These are phyloP conservation scores for Aspergillus texensis DNA, from an alignment of 2,329 filamentous ascomycete species.

Conservation along the genomic window DNA sequence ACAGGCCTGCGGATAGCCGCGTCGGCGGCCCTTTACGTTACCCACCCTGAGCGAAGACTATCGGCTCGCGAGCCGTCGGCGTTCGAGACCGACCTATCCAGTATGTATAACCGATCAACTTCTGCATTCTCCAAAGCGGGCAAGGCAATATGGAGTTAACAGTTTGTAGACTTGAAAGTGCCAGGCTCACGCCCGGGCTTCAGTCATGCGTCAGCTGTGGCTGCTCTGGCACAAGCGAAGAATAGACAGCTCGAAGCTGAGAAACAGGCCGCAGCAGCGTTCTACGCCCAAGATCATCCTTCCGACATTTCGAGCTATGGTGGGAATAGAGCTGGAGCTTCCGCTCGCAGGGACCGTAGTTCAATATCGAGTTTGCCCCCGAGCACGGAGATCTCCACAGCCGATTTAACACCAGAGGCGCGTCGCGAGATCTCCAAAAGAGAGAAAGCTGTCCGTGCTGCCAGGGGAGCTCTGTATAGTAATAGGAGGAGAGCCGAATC, in stretches of 20 bases:
- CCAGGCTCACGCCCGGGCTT: constrained; percentile 62
- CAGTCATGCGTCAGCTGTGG: constrained; percentile 65
- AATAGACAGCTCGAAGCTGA: constrained; percentile 62
- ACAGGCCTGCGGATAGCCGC: constrained; percentile 49
- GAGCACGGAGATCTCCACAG: constrained; percentile 57
- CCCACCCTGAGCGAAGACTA: constrained; percentile 42
- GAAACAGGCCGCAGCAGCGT: constrained; percentile 61
- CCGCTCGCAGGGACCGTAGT: constrained; percentile 53
- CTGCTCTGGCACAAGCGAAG: constrained; percentile 73
- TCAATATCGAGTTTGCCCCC: constrained; percentile 18
- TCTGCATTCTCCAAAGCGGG: background rate
- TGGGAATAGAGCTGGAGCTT: constrained; percentile 73
- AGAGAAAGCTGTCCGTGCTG: constrained; percentile 71
- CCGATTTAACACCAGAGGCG: constrained; percentile 64
- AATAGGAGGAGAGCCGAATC: constrained; percentile 67
- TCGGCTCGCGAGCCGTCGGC: constrained; percentile 27
- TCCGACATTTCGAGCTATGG: constrained; percentile 58
- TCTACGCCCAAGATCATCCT: constrained; percentile 63
- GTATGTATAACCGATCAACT: constrained; percentile 21
- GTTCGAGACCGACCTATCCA: constrained; percentile 22
- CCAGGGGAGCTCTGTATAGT: constrained; percentile 72
- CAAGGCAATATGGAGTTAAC: constrained; percentile 1
- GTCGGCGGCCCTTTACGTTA: constrained; percentile 62
- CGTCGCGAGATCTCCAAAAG: constrained; percentile 49
- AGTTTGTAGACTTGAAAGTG: constrained; percentile 25